Percentiles rank a stretch among this genome's conserved stretches.
Evolutionary conservation across 1,284 basidiomycete species (phyloP).

Genomic region (Ceraceosorus guamensis): DNA sequence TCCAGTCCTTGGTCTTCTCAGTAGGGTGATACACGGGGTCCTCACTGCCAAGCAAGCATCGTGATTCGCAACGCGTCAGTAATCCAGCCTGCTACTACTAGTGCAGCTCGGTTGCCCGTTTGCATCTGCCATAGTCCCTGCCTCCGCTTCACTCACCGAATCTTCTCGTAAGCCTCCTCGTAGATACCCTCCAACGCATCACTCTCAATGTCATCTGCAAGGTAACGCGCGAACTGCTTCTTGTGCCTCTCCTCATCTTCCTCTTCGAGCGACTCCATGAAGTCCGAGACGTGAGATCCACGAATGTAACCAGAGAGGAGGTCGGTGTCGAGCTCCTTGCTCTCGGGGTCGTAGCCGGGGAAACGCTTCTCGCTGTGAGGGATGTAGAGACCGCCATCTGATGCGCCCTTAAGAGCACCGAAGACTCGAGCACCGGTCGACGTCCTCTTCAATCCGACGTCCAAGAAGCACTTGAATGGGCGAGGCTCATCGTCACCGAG

Average conservation of each 20-base stretch:
- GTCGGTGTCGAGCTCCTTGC: conserved; percentile 89
- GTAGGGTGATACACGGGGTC: conserved; percentile 84
- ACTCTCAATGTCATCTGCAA: conserved; percentile 88
- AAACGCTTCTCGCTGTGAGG: conserved; percentile 98
- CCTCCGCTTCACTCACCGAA: too few species aligned
- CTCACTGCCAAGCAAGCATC: too few species aligned
- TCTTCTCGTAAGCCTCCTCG: conserved; percentile 68
- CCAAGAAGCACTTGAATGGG: conserved; percentile 97
- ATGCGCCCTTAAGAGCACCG: conserved; percentile 97
- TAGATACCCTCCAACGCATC: conserved; percentile 98
- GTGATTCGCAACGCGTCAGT: too few species aligned
- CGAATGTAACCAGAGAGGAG: conserved; percentile 96
- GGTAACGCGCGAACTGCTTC: conserved; percentile 94
- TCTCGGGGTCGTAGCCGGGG: conserved; percentile 93
- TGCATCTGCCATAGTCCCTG: too few species aligned
- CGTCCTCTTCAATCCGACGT: conserved; percentile 95
- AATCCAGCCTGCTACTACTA: too few species aligned
- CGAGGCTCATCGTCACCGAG: conserved; percentile 88
- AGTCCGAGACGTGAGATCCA: conserved; percentile 96
- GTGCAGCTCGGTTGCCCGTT: too few species aligned
- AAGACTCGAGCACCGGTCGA: conserved; percentile 97
- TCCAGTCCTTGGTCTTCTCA: conserved; percentile 89
- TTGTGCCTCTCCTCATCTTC: conserved; percentile 99
- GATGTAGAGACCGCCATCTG: conserved; percentile 94
- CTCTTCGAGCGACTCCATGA: conserved; percentile 99